These are phyloP conservation scores for Trametes cubensis DNA, from an alignment of 768 basidiomycete species.

Conservation along the genomic window DNA sequence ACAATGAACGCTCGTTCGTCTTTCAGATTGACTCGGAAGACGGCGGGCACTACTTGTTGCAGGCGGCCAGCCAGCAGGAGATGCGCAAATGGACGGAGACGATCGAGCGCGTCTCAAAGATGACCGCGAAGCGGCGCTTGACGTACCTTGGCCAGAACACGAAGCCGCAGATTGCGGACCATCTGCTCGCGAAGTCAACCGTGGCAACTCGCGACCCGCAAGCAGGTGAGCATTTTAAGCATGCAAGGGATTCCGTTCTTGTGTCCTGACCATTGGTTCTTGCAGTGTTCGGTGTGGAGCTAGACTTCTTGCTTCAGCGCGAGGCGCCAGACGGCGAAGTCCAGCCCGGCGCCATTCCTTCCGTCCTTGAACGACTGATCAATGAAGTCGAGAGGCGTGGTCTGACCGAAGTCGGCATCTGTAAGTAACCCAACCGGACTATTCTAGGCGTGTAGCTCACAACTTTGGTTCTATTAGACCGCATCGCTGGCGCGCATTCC, in stretches of 20 bases:
- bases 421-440: conserved; percentile 45
- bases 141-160: conserved; percentile 79
- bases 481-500: conserved; percentile 75
- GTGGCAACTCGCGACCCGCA: conserved; percentile 68
- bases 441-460: conserved; percentile 1
- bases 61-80: conserved; percentile 69
- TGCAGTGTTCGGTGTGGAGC: conserved; percentile 68
- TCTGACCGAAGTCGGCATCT: conserved; percentile 80
- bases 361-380: conserved; percentile 65
- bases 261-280: conserved; percentile 11
- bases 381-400: conserved; percentile 75
- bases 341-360: conserved; percentile 62
- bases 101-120: conserved; percentile 69
- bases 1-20: conserved; percentile 79
- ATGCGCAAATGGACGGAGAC: conserved; percentile 80
- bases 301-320: conserved; percentile 67
- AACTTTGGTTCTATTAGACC: conserved; percentile 50
- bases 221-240: conserved; percentile 52
- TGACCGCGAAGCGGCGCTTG: conserved; percentile 74
- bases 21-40: conserved; percentile 87
- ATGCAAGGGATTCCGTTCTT: background rate
- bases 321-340: conserved; percentile 57
- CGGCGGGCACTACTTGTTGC: conserved; percentile 80
- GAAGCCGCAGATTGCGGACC: conserved; percentile 74
- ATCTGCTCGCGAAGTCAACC: conserved; percentile 64